A percentile compares a stretch with the other conserved stretches of the same genome.
phyloP scores from a whole-genome alignment of 2,329 filamentous ascomycete species.

The Graphium sp. region DNA sequence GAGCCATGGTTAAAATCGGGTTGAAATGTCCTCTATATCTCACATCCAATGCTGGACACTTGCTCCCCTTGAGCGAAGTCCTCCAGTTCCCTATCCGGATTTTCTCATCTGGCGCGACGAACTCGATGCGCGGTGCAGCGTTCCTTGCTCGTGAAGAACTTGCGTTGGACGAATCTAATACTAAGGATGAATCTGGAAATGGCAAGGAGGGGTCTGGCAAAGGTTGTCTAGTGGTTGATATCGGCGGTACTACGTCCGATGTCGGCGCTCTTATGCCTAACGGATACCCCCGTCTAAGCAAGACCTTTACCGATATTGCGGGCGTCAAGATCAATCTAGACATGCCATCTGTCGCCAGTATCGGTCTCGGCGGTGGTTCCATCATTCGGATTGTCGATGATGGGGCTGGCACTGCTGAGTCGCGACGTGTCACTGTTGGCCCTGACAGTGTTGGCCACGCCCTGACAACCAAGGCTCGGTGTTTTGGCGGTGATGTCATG shows the following conservation, averaged over 20 bases:
- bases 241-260: constrained; percentile 51
- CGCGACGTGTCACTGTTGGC: constrained; percentile 24
- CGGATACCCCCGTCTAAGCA: constrained; percentile 45
- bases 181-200: too few species aligned
- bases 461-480: constrained; percentile 31
- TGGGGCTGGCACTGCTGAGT: neutral
- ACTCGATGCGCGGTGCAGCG: constrained; percentile 45
- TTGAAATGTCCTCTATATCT: constrained; percentile 39
- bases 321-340: constrained; percentile 47
- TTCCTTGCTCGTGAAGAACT: constrained; percentile 28
- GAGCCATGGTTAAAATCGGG: constrained; percentile 29
- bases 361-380: constrained; percentile 41
- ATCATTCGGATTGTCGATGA: constrained; percentile 24
- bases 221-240: constrained; percentile 52
- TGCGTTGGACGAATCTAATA: constrained; percentile 17
- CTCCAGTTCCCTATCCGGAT: constrained; percentile 40
- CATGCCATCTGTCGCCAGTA: constrained; percentile 39
- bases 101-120: constrained; percentile 46
- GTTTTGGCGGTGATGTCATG: constrained; percentile 37
- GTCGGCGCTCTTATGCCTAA: constrained; percentile 42
- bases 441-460: constrained; percentile 46
- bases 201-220: too few species aligned
- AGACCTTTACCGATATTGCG: constrained; percentile 43
- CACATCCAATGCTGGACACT: constrained; percentile 47
- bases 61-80: constrained; percentile 34